Percentiles rank a stretch among this genome's conserved stretches.
Evolutionary conservation across 768 basidiomycete genomes (phyloP).

Genomic region (Mycena amicta): DNA sequence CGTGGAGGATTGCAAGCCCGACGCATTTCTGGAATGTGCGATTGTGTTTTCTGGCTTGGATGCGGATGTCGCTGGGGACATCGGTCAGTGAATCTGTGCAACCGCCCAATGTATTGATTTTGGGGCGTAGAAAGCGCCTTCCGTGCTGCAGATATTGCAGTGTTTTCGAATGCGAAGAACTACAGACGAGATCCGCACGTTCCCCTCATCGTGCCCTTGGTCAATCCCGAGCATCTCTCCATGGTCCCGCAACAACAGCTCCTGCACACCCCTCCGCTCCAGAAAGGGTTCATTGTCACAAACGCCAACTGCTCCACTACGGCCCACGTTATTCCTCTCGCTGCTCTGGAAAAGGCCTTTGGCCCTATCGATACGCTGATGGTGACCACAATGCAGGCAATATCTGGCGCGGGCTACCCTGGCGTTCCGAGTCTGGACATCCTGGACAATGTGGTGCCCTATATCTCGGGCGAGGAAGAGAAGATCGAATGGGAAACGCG

Average conservation of each 20-base stretch:
- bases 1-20: constrained; percentile 77
- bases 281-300: constrained; percentile 92
- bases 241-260: constrained; percentile 84
- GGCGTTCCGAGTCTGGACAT: constrained; percentile 90
- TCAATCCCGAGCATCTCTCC: constrained; percentile 83
- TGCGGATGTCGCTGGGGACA: constrained; percentile 91
- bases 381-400: constrained; percentile 96
- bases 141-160: constrained; percentile 81
- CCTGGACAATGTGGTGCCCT: constrained; percentile 93
- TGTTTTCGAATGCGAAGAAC: constrained; percentile 98
- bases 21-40: constrained; percentile 77
- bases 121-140: constrained; percentile 80
- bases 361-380: constrained; percentile 92
- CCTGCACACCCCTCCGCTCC: constrained; percentile 65
- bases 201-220: constrained; percentile 91
- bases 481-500: constrained; percentile 99
- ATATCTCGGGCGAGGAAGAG: constrained; percentile 93
- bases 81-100: constrained; percentile 63
- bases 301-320: constrained; percentile 99
- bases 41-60: constrained; percentile 97
- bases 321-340: constrained; percentile 87
- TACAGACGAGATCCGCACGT: constrained; percentile 90
- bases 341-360: constrained; percentile 86
- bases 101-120: too few species aligned
- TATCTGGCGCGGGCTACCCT: constrained; percentile 97